A percentile compares a stretch with the other conserved stretches of the same genome.
These are phyloP conservation scores for Mycena rosella DNA, from an alignment of 768 basidiomycete species.

Conservation along the genomic window DNA sequence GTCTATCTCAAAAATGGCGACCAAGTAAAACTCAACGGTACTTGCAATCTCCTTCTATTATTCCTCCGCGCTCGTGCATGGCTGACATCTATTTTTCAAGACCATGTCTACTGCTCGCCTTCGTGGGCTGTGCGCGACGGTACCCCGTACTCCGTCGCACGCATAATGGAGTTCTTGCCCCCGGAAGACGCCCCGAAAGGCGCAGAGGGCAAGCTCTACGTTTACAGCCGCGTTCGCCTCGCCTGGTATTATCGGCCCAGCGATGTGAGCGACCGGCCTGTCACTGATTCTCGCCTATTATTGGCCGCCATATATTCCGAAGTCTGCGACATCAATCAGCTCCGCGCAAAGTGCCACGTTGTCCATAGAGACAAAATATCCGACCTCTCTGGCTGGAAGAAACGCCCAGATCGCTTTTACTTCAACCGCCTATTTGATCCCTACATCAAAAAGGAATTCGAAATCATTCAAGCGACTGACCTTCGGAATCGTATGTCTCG, in stretches of 20 bases:
- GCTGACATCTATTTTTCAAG: constrained; percentile 55
- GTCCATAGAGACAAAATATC: constrained; percentile 96
- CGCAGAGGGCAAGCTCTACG: constrained; percentile 73
- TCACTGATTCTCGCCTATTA: constrained; percentile 91
- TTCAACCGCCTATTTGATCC: constrained; percentile 97
- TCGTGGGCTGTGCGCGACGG: constrained; percentile 94
- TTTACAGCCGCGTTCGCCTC: constrained; percentile 86
- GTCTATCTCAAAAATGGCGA: constrained; percentile 86
- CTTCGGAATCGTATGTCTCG: constrained; percentile 85
- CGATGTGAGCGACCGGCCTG: constrained; percentile 93
- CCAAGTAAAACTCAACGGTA: constrained; percentile 90
- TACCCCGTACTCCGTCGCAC: constrained; percentile 94
- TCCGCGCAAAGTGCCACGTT: constrained; percentile 94
- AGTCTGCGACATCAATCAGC: constrained; percentile 93
- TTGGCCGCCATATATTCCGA: constrained; percentile 97
- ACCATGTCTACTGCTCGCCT: constrained; percentile 97
- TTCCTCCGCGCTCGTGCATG: constrained; percentile 43
- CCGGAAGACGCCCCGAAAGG: constrained; percentile 79
- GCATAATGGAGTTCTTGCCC: constrained; percentile 96
- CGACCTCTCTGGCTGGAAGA: constrained; percentile 94
- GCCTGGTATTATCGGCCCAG: constrained; percentile 98
- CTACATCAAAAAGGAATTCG: constrained; percentile 98
- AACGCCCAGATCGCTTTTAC: constrained; percentile 94
- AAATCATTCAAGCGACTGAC: constrained; percentile 88
- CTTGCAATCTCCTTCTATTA: constrained; percentile 44